Conservation (phyloP, 2,329 filamentous ascomycete species). For the Penicillium sp. region DNA sequence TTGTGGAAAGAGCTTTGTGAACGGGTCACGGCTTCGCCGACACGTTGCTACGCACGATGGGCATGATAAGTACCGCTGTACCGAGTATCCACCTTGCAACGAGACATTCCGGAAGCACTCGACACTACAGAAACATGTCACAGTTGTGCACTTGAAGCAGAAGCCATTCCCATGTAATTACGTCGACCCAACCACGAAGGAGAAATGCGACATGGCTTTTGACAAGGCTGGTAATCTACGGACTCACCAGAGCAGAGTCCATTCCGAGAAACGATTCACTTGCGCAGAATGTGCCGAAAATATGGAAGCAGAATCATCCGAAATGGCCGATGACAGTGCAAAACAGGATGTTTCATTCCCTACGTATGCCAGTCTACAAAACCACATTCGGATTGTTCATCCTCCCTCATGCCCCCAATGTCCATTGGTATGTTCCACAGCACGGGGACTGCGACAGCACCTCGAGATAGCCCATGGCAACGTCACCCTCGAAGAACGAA, state of each 20-base stretch:
- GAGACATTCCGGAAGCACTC: conserved; percentile 84
- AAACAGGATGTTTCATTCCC: conserved; percentile 59
- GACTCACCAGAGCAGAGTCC: conserved; percentile 67
- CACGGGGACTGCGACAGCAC: conserved; percentile 70
- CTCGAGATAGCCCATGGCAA: conserved; percentile 73
- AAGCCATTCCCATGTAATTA: conserved; percentile 70
- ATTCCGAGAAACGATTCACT: conserved; percentile 69
- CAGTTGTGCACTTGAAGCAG: conserved; percentile 68
- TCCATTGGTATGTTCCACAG: conserved; percentile 63
- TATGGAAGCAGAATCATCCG: conserved; percentile 38
- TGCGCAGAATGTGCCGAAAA: conserved; percentile 68
- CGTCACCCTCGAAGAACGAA: conserved; percentile 58
- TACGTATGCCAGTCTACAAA: conserved; percentile 67
- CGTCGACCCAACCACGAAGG: conserved; percentile 51
- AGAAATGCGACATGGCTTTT: conserved; percentile 66
- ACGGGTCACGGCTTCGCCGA: conserved; percentile 70
- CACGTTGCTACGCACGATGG: conserved; percentile 78
- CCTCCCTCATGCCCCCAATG: conserved; percentile 72
- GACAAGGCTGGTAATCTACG: conserved; percentile 69
- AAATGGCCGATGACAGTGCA: conserved; percentile 20
- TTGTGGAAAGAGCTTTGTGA: conserved; percentile 80
- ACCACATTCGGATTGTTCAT: conserved; percentile 71
- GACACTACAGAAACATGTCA: conserved; percentile 79
- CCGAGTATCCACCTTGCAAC: conserved; percentile 66
- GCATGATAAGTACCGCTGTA: conserved; percentile 72